These are phyloP conservation scores for Nicotiana sylvestris DNA, from an alignment of 257 asterid species.

Conservation along the genomic window DNA sequence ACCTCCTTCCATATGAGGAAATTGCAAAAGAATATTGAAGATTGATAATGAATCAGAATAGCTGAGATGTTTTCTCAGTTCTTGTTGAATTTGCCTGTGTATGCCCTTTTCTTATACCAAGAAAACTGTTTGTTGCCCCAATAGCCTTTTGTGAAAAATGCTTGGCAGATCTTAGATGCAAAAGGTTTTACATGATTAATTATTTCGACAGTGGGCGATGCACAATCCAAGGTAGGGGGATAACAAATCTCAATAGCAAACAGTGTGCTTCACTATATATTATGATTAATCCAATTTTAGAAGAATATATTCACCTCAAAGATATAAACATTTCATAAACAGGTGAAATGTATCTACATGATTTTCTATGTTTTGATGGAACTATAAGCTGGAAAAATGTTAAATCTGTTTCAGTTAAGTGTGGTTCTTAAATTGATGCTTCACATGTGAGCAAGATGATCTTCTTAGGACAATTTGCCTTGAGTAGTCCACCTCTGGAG, in stretches of 20 bases:
- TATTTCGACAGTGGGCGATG: background rate
- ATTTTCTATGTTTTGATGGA: background rate
- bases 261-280: background rate
- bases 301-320: background rate
- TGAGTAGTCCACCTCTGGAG: constrained; percentile 50
- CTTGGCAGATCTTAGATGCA: background rate
- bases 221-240: background rate
- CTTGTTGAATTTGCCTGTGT: background rate
- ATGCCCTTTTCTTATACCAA: background rate
- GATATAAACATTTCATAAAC: background rate
- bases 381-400: background rate
- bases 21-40: background rate
- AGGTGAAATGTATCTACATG: constrained; percentile 6
- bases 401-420: background rate
- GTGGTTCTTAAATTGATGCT: constrained; percentile 11
- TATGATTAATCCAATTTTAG: background rate
- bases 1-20: background rate
- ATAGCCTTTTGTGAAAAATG: no score
- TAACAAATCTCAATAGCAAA: background rate
- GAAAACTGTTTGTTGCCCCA: background rate
- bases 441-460: background rate
- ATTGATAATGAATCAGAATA: background rate
- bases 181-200: background rate
- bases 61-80: background rate
- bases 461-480: constrained; percentile 15